Base-by-base conservation (phyloP, 2,329 filamentous ascomycete species). In the Myriangium duriaei region DNA sequence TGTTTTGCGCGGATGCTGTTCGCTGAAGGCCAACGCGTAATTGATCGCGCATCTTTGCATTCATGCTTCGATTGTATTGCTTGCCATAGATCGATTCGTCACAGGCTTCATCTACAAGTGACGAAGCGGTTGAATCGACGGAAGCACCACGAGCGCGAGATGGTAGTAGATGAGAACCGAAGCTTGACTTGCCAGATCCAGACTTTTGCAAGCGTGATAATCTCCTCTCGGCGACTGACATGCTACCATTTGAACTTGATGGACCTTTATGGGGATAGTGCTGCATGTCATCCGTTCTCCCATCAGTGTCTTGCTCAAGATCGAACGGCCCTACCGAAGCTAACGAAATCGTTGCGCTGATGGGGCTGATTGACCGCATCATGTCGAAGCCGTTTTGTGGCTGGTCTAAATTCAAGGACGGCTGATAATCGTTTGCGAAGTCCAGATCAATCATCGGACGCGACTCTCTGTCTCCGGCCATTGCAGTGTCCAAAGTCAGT, bases 381-480 rank as follows among this genome's bases (percentile, higher is more conserved):
- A 39, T 39, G 11, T 39, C 30, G 19, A 18, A 11, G 14, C 15
- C 16, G 11, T 39, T 33, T 16, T 32, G 4, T 29, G 31, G 19
- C 17, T 32, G 26, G 16, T 45, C 43, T 3, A 43, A 32, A 15
- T 40, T 37, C 14, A 45, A 38, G 7, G 40, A 31, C 3, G 41
- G 43, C 30, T 45, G 32, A 40, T 41, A 39, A n/a, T 33, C 18
- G 11, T 18, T 9, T 0, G 60, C 61, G 49, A 57, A 43, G 40
- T 62, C 58, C 2, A 63, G 51, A 34, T 62, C 58, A 31, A 69
- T 68, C 60, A 68, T 64, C 0, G 65, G 68, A 1, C 49, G 49
- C 5, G 56, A 59, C 16, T 53, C 48, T 24, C 42, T 58, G 49
- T 36, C 56, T 30, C 16, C 61, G 52, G 24, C 58, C 55, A 19